Conservation (phyloP, 768 basidiomycete genomes). For the Amanita rubescens region DNA sequence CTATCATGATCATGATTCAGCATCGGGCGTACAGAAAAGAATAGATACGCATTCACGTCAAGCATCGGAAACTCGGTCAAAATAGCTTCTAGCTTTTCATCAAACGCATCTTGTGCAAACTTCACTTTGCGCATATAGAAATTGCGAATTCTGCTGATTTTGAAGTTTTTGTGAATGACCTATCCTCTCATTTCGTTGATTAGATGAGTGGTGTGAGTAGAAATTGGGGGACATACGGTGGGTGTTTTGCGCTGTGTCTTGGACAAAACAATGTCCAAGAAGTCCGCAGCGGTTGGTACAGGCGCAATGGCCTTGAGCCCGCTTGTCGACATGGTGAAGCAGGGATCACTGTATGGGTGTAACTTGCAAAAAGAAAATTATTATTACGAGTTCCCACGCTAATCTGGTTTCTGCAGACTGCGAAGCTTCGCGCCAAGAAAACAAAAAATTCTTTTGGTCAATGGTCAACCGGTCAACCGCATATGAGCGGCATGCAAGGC, state of each 20-base stretch:
- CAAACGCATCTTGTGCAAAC: slow-evolving; percentile 95
- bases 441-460: too few species aligned
- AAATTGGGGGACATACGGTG: slow-evolving; percentile 47
- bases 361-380: slow-evolving; percentile 6
- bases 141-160: slow-evolving; percentile 96
- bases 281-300: slow-evolving; percentile 94
- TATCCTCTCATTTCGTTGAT: slow-evolving; percentile 22
- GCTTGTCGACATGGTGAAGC: slow-evolving; percentile 61
- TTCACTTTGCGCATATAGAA: slow-evolving; percentile 99
- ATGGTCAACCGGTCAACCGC: too few species aligned
- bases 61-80: slow-evolving; percentile 96
- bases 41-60: slow-evolving; percentile 54
- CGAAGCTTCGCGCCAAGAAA: too few species aligned
- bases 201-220: neutral
- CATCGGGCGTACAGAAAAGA: neutral
- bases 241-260: slow-evolving; percentile 97
- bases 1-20: slow-evolving; percentile 19
- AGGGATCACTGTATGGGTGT: neutral
- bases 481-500: too few species aligned
- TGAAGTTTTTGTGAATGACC: slow-evolving; percentile 99
- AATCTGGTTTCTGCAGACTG: too few species aligned
- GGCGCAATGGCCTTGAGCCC: slow-evolving; percentile 96
- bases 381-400: slow-evolving; percentile 6
- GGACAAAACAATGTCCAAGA: slow-evolving; percentile 88
- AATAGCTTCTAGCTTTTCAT: slow-evolving; percentile 91